Percentiles rank a stretch among this genome's conserved stretches.
phyloP scores from a whole-genome alignment of 2,329 filamentous ascomycete species.

The Didymella glomerata region DNA sequence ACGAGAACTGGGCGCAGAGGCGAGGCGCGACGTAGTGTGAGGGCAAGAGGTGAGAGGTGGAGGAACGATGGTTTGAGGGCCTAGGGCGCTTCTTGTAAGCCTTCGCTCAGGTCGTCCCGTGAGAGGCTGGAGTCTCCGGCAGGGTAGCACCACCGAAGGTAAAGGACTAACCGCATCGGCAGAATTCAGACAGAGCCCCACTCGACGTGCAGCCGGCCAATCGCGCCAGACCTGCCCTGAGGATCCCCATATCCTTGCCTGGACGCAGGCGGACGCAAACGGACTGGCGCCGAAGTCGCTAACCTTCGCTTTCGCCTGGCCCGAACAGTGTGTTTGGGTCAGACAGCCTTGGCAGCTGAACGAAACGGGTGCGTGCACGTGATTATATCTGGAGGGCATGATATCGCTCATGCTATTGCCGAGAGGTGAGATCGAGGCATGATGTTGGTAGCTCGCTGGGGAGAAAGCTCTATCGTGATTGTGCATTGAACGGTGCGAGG shows the following conservation, averaged over 20 bases:
- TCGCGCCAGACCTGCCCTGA: not conserved
- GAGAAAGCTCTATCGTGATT: too few relatives aligned
- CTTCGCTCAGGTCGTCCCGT: slow-evolving; percentile 39
- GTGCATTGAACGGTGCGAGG: too few relatives aligned
- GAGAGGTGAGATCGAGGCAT: too few relatives aligned
- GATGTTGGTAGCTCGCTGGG: too few relatives aligned
- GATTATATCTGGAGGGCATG: not conserved
- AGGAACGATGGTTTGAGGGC: slow-evolving; percentile 47
- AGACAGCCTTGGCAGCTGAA: not conserved
- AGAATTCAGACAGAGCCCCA: slow-evolving; percentile 7
- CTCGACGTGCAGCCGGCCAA: not conserved
- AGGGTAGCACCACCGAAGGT: not conserved
- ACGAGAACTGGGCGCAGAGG: slow-evolving; percentile 26
- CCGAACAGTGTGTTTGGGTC: slow-evolving; percentile 1
- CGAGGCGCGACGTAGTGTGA: slow-evolving; percentile 31
- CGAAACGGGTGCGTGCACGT: not conserved
- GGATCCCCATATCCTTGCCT: slow-evolving; percentile 24
- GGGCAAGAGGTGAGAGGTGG: slow-evolving; percentile 47
- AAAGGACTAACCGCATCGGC: slow-evolving; percentile 7
- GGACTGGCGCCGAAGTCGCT: slow-evolving; percentile 1
- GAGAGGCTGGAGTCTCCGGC: slow-evolving; percentile 41
- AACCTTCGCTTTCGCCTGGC: slow-evolving; percentile 5
- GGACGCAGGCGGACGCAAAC: slow-evolving; percentile 15
- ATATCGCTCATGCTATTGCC: too few relatives aligned
- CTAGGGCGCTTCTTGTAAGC: slow-evolving; percentile 48